phyloP scores from a whole-genome alignment of 768 basidiomycete genomes.

The Macrocybe gigantea region DNA sequence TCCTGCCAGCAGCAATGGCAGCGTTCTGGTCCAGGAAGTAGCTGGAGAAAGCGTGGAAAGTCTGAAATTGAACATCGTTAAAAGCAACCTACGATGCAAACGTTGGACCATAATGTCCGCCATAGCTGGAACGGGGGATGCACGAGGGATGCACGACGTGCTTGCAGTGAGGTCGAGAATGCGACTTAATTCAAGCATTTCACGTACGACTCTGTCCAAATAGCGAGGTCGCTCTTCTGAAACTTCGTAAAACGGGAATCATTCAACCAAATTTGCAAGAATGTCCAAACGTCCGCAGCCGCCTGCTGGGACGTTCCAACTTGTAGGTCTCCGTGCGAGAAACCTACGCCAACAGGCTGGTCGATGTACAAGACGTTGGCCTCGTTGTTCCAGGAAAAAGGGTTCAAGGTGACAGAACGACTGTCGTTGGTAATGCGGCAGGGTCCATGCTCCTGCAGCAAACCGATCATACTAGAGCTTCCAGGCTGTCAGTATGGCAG shows the following conservation, averaged over 20 bases:
- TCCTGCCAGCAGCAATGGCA: slow-evolving; percentile 40
- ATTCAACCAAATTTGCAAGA: slow-evolving; percentile 57
- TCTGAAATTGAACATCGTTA: not conserved
- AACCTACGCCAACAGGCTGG: slow-evolving; percentile 1
- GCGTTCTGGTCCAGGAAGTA: slow-evolving; percentile 57
- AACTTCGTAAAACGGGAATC: slow-evolving; percentile 49
- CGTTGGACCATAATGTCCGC: slow-evolving; percentile 65
- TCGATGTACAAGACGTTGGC: slow-evolving; percentile 3
- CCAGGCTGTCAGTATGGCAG: slow-evolving; percentile 34
- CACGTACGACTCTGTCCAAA: slow-evolving; percentile 59
- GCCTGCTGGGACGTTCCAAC: slow-evolving; percentile 50
- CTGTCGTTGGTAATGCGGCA: slow-evolving; percentile 59
- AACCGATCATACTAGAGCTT: slow-evolving; percentile 52
- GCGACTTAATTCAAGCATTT: no score
- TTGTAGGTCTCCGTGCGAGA: slow-evolving; percentile 34
- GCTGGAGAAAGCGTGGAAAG: slow-evolving; percentile 13
- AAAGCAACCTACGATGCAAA: slow-evolving; percentile 41
- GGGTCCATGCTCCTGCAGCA: slow-evolving; percentile 74
- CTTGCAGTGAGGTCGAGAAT: not conserved
- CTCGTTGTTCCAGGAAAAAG: slow-evolving; percentile 2
- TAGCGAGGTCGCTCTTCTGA: slow-evolving; percentile 37
- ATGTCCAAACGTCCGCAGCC: slow-evolving; percentile 53
- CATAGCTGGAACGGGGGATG: slow-evolving; percentile 36
- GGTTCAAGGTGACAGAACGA: slow-evolving; percentile 33
- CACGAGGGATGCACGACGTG: not conserved